A percentile compares a stretch with the other conserved stretches of the same genome.
phyloP scores from a whole-genome alignment of 306 rosid genomes.

The Abrus pulchellus region DNA sequence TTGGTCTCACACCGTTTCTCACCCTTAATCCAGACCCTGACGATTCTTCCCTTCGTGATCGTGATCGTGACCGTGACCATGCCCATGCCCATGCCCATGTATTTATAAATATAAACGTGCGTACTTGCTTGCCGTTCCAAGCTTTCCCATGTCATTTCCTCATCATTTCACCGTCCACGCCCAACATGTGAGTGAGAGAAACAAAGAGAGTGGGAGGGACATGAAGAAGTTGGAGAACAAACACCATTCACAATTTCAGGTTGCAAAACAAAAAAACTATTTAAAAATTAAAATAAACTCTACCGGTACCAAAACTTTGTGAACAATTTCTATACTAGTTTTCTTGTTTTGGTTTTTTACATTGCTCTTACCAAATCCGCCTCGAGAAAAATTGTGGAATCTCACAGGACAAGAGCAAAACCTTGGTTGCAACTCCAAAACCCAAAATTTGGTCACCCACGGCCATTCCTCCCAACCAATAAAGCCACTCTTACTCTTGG shows the following conservation, averaged over 20 bases:
- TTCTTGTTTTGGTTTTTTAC: not conserved
- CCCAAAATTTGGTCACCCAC: slow-evolving; percentile 13
- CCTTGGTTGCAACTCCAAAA: slow-evolving; percentile 12
- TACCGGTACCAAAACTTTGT: slow-evolving; percentile 53
- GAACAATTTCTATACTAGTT: slow-evolving; percentile 24
- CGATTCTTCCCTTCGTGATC: slow-evolving; percentile 33
- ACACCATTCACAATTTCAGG: slow-evolving; percentile 45
- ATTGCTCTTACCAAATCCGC: slow-evolving; percentile 20
- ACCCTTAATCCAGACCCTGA: slow-evolving; percentile 15
- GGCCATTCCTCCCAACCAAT: not conserved
- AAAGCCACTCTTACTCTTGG: not conserved
- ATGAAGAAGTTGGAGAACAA: slow-evolving; percentile 34
- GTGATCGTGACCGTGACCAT: not conserved
- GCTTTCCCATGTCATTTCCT: slow-evolving; percentile 46
- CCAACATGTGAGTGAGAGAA: slow-evolving; percentile 44
- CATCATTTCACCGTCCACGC: slow-evolving; percentile 56
- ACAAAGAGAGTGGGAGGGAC: slow-evolving; percentile 27
- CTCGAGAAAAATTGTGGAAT: slow-evolving; percentile 27
- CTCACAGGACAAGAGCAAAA: slow-evolving; percentile 10
- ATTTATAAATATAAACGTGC: not conserved
- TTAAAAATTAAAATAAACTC: not conserved
- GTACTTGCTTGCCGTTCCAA: slow-evolving; percentile 31
- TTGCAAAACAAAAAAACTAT: not conserved
- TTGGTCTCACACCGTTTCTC: slow-evolving; percentile 24
- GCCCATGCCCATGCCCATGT: not conserved